Percentiles rank a stretch among this genome's conserved stretches.
Conservation (phyloP, 2,329 filamentous ascomycete genomes). For the Lasiodiplodia citricola region DNA sequence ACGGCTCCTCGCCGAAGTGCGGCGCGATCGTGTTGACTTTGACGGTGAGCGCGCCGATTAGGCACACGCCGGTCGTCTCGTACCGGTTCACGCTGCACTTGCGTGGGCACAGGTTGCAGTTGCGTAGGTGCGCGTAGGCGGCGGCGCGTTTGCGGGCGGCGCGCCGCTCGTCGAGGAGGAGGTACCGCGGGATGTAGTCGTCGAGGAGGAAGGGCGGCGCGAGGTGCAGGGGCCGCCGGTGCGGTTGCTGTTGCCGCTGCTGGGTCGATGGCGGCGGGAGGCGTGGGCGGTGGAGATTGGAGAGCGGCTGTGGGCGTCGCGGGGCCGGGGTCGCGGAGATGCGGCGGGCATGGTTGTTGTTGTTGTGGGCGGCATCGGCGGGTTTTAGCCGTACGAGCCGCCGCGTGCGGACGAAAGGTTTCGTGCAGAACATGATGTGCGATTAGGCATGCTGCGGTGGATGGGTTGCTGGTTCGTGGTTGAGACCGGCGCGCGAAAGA, state of each 20-base stretch:
- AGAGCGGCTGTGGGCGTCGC: background rate
- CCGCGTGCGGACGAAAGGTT: background rate
- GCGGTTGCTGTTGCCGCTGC: background rate
- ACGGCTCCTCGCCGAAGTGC: conserved; percentile 85
- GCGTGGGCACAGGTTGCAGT: conserved; percentile 83
- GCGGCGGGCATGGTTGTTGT: too few relatives aligned
- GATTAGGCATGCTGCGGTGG: conserved; percentile 7
- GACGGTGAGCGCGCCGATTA: conserved; percentile 73
- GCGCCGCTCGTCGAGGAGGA: conserved; percentile 69
- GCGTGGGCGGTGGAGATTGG: background rate
- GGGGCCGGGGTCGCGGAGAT: background rate
- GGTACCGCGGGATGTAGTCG: conserved; percentile 75
- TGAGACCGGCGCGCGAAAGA: background rate
- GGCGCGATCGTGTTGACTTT: conserved; percentile 86
- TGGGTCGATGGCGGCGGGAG: background rate
- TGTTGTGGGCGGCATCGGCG: background rate
- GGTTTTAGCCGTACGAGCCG: conserved; percentile 9
- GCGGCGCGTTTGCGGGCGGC: conserved; percentile 73
- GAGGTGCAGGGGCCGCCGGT: conserved; percentile 51
- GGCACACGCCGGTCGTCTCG: conserved; percentile 76
- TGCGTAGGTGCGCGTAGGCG: conserved; percentile 75
- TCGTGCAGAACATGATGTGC: background rate
- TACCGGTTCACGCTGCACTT: conserved; percentile 81
- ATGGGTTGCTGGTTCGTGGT: background rate
- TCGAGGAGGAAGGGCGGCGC: conserved; percentile 72